Evolutionary conservation across 352 stramenopile genomes (phyloP).

Genomic region (Globisporangium nodosum): DNA sequence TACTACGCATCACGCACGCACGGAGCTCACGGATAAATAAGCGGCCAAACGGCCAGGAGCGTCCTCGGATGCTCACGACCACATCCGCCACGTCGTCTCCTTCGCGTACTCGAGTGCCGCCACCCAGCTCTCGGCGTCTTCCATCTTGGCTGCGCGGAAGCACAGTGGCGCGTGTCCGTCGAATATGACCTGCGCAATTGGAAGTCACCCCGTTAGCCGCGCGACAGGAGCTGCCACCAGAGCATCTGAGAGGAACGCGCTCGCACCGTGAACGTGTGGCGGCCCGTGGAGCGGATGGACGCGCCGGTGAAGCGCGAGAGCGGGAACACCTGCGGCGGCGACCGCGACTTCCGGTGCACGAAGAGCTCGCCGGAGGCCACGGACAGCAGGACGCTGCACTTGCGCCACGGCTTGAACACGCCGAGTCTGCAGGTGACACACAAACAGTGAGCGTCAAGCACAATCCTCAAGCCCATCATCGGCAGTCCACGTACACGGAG

Average conservation of each 20-base stretch:
- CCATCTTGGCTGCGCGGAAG: slow-evolving; percentile 12
- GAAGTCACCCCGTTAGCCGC: too few relatives aligned
- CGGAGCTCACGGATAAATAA: too few relatives aligned
- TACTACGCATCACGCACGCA: background rate
- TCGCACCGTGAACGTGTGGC: slow-evolving; percentile 19
- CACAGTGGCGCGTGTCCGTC: slow-evolving; percentile 19
- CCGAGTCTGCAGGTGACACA: slow-evolving; percentile 8
- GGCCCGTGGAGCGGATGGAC: slow-evolving; percentile 16
- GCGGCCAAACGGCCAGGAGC: too few relatives aligned
- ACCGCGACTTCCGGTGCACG: slow-evolving; percentile 20
- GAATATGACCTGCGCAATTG: slow-evolving; percentile 16
- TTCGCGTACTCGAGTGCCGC: slow-evolving; percentile 28
- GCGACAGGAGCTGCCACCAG: too few relatives aligned
- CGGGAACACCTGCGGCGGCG: slow-evolving; percentile 9
- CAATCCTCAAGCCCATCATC: background rate
- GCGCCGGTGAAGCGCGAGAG: slow-evolving; percentile 22
- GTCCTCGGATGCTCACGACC: background rate
- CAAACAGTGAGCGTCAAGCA: background rate
- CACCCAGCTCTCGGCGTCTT: slow-evolving; percentile 23
- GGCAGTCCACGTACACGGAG: slow-evolving; percentile 10
- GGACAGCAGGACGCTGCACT: slow-evolving; percentile 21
- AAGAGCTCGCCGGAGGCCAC: slow-evolving; percentile 21
- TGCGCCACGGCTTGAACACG: slow-evolving; percentile 21
- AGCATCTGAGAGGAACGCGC: background rate
- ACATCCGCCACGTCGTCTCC: slow-evolving; percentile 21